Percentiles rank a stretch among this genome's conserved stretches.
These are phyloP conservation scores for Tetradesmus lagerheimii DNA, from an alignment of 139 green algal genomes.

Conservation along the genomic window DNA sequence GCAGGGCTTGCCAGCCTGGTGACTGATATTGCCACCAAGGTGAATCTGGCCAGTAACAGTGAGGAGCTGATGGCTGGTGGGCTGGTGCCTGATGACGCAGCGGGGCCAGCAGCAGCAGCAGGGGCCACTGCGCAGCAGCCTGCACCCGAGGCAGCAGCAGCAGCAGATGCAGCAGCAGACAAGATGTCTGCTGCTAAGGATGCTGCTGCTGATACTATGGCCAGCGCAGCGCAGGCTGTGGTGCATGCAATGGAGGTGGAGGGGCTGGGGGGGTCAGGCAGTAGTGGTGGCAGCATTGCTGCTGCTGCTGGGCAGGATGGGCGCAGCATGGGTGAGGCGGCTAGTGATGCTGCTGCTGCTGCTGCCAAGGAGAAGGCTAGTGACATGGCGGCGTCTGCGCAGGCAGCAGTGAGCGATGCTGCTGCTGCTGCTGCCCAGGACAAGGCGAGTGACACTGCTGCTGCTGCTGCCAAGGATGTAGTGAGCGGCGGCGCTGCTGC, in stretches of 20 bases:
- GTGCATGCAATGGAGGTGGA: constrained; percentile 15
- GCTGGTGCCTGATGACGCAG: constrained; percentile 16
- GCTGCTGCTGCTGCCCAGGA: constrained; percentile 1
- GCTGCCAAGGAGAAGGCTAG: background rate
- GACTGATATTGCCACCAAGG: constrained; percentile 41
- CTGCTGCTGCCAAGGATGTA: background rate
- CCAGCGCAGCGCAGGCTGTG: background rate
- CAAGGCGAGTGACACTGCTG: background rate
- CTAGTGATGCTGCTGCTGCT: constrained; percentile 24
- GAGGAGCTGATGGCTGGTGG: constrained; percentile 43
- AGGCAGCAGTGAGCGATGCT: background rate
- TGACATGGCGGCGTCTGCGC: background rate
- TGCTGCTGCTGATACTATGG: constrained; percentile 2
- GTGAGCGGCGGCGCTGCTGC: background rate
- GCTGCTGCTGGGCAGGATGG: background rate
- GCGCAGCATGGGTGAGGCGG: constrained; percentile 20
- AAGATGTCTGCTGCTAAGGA: background rate
- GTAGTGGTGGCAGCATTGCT: background rate
- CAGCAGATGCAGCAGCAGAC: constrained; percentile 12
- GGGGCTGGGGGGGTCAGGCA: background rate
- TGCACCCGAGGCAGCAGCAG: background rate
- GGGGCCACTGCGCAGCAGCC: constrained; percentile 16
- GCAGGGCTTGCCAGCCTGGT: constrained; percentile 4
- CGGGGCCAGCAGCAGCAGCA: constrained; percentile 25
- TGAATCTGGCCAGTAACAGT: constrained; percentile 37